phyloP scores from a whole-genome alignment of 2,329 filamentous ascomycete genomes.

The Microcyclospora tardicrescens region DNA sequence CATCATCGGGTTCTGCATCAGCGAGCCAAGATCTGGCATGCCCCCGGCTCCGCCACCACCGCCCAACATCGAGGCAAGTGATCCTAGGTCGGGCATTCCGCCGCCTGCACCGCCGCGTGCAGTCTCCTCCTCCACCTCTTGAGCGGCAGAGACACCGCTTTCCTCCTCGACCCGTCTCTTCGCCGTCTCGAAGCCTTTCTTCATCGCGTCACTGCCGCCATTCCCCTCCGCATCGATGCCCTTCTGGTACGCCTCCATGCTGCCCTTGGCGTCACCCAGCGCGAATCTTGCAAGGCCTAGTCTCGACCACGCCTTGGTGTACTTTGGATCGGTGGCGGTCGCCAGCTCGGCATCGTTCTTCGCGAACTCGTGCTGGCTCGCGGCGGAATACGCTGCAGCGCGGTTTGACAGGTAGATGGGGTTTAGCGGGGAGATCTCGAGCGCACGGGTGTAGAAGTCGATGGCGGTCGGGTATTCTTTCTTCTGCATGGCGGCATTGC shows the following conservation, averaged over 20 bases:
- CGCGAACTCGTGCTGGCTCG: slow-evolving; percentile 71
- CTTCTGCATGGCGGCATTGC: slow-evolving; percentile 87
- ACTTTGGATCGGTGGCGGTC: slow-evolving; percentile 73
- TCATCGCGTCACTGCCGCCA: slow-evolving; percentile 93
- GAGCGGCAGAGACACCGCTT: slow-evolving; percentile 23
- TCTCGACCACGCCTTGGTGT: slow-evolving; percentile 95
- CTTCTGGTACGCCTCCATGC: slow-evolving; percentile 86
- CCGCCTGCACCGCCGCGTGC: slow-evolving; percentile 23
- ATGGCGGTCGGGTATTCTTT: slow-evolving; percentile 82
- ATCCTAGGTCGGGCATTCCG: slow-evolving; percentile 31
- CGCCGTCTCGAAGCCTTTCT: slow-evolving; percentile 89
- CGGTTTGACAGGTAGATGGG: slow-evolving; percentile 97
- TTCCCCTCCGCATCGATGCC: slow-evolving; percentile 91
- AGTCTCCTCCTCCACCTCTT: slow-evolving; percentile 26
- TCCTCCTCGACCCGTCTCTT: slow-evolving; percentile 77
- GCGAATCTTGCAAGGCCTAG: slow-evolving; percentile 86
- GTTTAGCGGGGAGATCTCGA: slow-evolving; percentile 69
- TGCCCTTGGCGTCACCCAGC: slow-evolving; percentile 76
- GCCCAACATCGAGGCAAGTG: slow-evolving; percentile 37
- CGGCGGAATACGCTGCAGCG: slow-evolving; percentile 80
- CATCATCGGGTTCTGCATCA: slow-evolving; percentile 99
- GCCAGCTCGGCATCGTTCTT: slow-evolving; percentile 82
- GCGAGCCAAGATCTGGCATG: slow-evolving; percentile 73
- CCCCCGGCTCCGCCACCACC: slow-evolving; percentile 54
- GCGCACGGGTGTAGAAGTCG: slow-evolving; percentile 75